A percentile compares a stretch with the other conserved stretches of the same genome.
These are phyloP conservation scores for Rhipidocladum racemiflorum DNA, from an alignment of 176 grass and related monocot genomes.

Conservation along the genomic window DNA sequence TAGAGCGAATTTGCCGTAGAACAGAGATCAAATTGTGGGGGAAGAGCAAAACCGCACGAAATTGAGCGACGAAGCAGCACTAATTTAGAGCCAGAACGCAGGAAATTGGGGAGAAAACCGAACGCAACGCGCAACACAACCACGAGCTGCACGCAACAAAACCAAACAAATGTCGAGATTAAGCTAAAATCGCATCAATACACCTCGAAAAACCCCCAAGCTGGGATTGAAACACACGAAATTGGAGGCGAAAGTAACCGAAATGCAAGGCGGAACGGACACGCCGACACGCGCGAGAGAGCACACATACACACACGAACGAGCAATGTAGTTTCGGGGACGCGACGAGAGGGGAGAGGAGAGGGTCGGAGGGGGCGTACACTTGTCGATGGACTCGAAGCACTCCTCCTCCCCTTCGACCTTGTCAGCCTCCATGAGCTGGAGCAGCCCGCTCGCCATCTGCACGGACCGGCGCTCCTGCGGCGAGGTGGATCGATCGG, in stretches of 20 bases:
- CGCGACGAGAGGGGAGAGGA: not conserved
- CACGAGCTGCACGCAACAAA: slow-evolving; percentile 3
- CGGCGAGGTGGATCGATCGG: not conserved
- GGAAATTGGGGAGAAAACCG: not conserved
- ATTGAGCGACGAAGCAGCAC: not conserved
- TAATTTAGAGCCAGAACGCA: not conserved
- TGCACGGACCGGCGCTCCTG: slow-evolving; percentile 12
- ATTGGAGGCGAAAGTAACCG: not conserved
- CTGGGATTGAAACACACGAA: not conserved
- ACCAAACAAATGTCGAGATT: not conserved
- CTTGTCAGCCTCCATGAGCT: slow-evolving; percentile 74
- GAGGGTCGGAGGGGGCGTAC: slow-evolving; percentile 24
- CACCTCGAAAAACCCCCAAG: not conserved
- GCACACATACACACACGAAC: not conserved
- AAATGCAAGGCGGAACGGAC: not conserved
- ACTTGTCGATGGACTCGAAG: slow-evolving; percentile 90
- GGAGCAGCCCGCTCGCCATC: slow-evolving; percentile 70
- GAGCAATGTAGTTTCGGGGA: slow-evolving; percentile 9
- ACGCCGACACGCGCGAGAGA: no score
- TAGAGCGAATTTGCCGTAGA: not conserved
- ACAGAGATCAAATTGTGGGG: not conserved
- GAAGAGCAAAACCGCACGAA: not conserved
- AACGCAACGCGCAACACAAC: not conserved
- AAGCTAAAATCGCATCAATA: not conserved
- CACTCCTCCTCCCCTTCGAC: slow-evolving; percentile 71